phyloP scores from a whole-genome alignment of 257 asterid species.

The Solanum etuberosum region DNA sequence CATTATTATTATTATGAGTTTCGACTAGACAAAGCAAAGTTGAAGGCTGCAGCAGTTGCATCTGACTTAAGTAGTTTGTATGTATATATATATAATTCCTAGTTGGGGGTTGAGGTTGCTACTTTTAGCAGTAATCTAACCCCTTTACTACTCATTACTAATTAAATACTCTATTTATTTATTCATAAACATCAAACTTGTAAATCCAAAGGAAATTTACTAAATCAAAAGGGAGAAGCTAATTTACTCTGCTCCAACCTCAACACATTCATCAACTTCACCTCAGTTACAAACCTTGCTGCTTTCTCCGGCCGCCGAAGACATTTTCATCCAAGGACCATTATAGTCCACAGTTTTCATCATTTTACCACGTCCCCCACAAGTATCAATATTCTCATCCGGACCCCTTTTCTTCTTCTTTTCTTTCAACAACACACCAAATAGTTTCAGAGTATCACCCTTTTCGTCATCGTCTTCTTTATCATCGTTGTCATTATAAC shows the following conservation, averaged over 20 bases:
- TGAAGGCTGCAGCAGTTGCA: neutral
- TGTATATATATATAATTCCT: neutral
- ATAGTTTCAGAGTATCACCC: constrained; percentile 45
- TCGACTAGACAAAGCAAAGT: neutral
- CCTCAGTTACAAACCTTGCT: constrained; percentile 12
- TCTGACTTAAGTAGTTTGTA: neutral
- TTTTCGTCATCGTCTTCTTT: constrained; percentile 28
- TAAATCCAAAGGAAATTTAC: neutral
- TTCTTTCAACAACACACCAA: constrained; percentile 58
- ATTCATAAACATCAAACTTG: neutral
- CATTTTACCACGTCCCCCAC: constrained; percentile 20
- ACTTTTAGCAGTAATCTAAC: neutral
- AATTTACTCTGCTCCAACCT: neutral
- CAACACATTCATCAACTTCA: neutral
- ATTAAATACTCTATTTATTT: neutral
- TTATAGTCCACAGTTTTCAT: constrained; percentile 25
- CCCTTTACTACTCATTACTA: neutral
- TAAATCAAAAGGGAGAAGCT: neutral
- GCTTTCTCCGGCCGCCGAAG: constrained; percentile 25
- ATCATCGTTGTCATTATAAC: neutral
- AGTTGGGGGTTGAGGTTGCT: neutral
- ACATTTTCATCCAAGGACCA: constrained; percentile 35
- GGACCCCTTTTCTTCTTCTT: constrained; percentile 38
- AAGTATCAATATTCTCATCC: constrained; percentile 17
- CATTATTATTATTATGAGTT: neutral